These are phyloP conservation scores for Albizia julibrissin DNA, from an alignment of 306 rosid genomes.

Conservation along the genomic window DNA sequence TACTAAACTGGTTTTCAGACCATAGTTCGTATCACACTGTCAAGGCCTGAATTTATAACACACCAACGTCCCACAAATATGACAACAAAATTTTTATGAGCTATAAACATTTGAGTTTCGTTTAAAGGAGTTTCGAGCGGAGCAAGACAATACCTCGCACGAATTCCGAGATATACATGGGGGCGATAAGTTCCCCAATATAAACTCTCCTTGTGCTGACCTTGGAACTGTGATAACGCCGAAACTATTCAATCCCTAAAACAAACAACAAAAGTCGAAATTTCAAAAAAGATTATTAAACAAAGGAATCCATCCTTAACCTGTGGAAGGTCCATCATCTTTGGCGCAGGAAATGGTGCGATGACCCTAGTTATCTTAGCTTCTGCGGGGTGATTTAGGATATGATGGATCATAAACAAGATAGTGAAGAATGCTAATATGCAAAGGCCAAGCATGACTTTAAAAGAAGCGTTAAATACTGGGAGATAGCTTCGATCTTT, in stretches of 20 bases:
- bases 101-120: not conserved
- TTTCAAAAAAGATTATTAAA: not conserved
- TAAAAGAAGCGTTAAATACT: constrained; percentile 55
- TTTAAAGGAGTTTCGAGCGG: not conserved
- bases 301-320: constrained; percentile 35
- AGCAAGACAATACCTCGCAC: constrained; percentile 68
- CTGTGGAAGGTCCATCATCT: constrained; percentile 91
- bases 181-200: constrained; percentile 99
- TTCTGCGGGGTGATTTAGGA: constrained; percentile 35
- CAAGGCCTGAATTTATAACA: not conserved
- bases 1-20: not conserved
- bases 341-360: constrained; percentile 85
- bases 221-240: constrained; percentile 72
- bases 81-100: not conserved
- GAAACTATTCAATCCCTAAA: not conserved
- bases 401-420: constrained; percentile 49
- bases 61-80: not conserved
- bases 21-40: not conserved
- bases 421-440: constrained; percentile 56
- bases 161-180: constrained; percentile 82
- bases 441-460: constrained; percentile 49
- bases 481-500: constrained; percentile 50
- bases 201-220: constrained; percentile 90
- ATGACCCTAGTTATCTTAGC: constrained; percentile 55
- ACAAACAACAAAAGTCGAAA: not conserved